Evolutionary conservation across 352 stramenopile species (phyloP).

Genomic region (Saprolegnia diclina): DNA sequence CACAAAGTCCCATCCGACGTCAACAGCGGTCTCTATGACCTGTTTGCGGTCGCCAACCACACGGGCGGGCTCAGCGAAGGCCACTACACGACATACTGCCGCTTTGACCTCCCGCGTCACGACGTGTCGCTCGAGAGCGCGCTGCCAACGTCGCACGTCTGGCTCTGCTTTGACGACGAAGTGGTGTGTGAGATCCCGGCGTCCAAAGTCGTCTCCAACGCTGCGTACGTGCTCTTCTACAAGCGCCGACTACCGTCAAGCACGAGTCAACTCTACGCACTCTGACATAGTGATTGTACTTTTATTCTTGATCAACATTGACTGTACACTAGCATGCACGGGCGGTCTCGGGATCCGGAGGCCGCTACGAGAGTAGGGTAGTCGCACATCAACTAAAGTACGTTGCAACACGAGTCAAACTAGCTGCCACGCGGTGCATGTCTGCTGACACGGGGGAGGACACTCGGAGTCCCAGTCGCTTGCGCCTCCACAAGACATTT

Average conservation of each 20-base stretch:
- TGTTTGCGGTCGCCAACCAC: slow-evolving; percentile 98
- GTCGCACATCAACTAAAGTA: too few relatives aligned
- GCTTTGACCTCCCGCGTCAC: slow-evolving; percentile 51
- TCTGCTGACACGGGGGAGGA: too few relatives aligned
- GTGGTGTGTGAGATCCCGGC: slow-evolving; percentile 68
- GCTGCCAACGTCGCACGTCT: slow-evolving; percentile 51
- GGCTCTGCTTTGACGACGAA: slow-evolving; percentile 81
- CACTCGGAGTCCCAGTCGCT: too few relatives aligned
- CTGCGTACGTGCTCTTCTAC: slow-evolving; percentile 90
- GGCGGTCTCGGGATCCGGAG: too few relatives aligned
- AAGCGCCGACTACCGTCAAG: slow-evolving; percentile 65
- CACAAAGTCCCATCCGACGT: slow-evolving; percentile 21
- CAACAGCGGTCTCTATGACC: slow-evolving; percentile 75
- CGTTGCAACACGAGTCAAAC: too few relatives aligned
- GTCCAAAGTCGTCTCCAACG: slow-evolving; percentile 69
- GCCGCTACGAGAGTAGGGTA: too few relatives aligned
- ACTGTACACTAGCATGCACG: not conserved
- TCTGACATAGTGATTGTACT: not conserved
- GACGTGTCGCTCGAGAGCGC: slow-evolving; percentile 54
- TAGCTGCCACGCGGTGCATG: too few relatives aligned
- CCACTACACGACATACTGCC: slow-evolving; percentile 90
- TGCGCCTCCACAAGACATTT: too few relatives aligned
- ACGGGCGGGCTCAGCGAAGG: slow-evolving; percentile 91
- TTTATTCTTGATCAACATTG: not conserved
- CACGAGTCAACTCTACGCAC: slow-evolving; percentile 1